Evolutionary conservation across 176 grass and related monocot species (phyloP).

Genomic region (Carex cristatella): DNA sequence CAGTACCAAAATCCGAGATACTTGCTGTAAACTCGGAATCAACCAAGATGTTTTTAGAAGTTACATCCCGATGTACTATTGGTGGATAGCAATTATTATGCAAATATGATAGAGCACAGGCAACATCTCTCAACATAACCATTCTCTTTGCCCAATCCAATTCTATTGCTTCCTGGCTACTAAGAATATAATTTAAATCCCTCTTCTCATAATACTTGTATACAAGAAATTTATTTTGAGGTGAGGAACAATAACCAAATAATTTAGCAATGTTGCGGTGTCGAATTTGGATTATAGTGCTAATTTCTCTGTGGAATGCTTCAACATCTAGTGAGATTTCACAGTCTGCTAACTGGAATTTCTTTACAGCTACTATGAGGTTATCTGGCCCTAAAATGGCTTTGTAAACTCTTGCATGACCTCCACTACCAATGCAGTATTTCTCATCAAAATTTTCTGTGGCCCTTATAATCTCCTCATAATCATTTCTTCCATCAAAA

Average conservation of each 20-base stretch:
- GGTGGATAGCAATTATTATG: not conserved
- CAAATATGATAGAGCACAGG: not conserved
- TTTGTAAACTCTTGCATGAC: slow-evolving; percentile 19
- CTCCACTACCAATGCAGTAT: slow-evolving; percentile 11
- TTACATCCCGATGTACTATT: too few species aligned
- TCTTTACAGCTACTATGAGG: slow-evolving; percentile 17
- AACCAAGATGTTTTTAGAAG: too few species aligned
- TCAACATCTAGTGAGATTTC: not conserved
- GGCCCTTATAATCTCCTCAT: slow-evolving; percentile 14
- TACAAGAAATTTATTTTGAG: slow-evolving; percentile 19
- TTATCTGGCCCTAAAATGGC: not conserved
- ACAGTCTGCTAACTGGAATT: not conserved
- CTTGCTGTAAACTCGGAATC: too few species aligned
- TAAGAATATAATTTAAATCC: not conserved
- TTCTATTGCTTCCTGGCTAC: not conserved
- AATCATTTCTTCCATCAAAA: slow-evolving; percentile 16
- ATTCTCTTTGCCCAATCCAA: slow-evolving; percentile 25
- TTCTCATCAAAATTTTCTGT: slow-evolving; percentile 17
- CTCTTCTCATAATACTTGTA: slow-evolving; percentile 18
- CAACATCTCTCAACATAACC: not conserved
- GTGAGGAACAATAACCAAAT: slow-evolving; percentile 21
- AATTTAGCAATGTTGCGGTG: slow-evolving; percentile 24
- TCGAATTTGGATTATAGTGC: not conserved
- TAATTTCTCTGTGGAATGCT: slow-evolving; percentile 19
- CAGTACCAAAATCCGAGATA: too few species aligned